These are phyloP conservation scores for Physcia stellaris DNA, from an alignment of 495 filamentous ascomycete genomes.

Conservation along the genomic window DNA sequence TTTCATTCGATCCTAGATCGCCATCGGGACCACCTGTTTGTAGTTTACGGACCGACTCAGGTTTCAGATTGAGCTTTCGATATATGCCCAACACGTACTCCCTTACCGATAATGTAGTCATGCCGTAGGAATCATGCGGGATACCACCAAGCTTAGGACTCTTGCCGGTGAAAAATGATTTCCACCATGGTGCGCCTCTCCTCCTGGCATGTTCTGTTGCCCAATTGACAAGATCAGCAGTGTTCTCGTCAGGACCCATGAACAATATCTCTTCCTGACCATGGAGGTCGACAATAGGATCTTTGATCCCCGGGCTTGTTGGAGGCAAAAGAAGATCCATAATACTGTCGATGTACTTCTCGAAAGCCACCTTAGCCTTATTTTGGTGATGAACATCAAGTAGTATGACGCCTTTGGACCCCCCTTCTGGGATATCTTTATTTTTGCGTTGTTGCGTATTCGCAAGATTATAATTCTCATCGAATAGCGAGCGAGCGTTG, in stretches of 20 bases:
- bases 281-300: conserved; percentile 91
- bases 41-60: conserved; percentile 72
- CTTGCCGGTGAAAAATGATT: conserved; percentile 99
- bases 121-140: conserved; percentile 89
- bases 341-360: conserved; percentile 99
- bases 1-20: conserved; percentile 95
- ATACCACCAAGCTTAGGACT: conserved; percentile 92
- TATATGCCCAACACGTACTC: conserved; percentile 95
- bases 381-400: conserved; percentile 89
- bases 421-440: conserved; percentile 99
- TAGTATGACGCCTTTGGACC: conserved; percentile 94
- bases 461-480: conserved; percentile 96
- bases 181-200: conserved; percentile 95
- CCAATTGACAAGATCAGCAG: conserved; percentile 93
- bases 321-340: conserved; percentile 85
- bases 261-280: conserved; percentile 92
- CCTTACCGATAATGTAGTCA: conserved; percentile 93
- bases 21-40: conserved; percentile 97
- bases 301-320: conserved; percentile 90
- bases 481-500: conserved; percentile 89
- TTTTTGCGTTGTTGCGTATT: conserved; percentile 99
- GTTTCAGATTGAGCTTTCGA: conserved; percentile 81
- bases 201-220: conserved; percentile 84
- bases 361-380: conserved; percentile 79
- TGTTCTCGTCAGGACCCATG: conserved; percentile 98